Percentiles rank a stretch among this genome's conserved stretches.
Conservation (phyloP, 441 rosid genomes). For the Flueggea neowawraea region DNA sequence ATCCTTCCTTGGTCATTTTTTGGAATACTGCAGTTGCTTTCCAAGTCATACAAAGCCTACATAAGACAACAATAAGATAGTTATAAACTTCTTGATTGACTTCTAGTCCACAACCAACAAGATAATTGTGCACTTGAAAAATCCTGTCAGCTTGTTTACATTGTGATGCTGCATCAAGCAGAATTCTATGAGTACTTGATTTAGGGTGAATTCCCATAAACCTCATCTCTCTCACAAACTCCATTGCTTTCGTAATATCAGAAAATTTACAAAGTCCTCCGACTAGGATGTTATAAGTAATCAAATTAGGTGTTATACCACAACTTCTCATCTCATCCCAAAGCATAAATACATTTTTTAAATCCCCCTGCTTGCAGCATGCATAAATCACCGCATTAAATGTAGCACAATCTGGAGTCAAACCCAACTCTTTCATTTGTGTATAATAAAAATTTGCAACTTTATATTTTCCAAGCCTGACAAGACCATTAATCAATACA, state of each 20-base stretch:
- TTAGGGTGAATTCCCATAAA: slow-evolving; percentile 49
- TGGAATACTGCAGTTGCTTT: slow-evolving; percentile 59
- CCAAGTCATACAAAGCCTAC: slow-evolving; percentile 81
- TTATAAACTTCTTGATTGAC: slow-evolving; percentile 58
- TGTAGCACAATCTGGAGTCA: slow-evolving; percentile 63
- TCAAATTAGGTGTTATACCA: slow-evolving; percentile 54
- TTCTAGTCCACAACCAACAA: slow-evolving; percentile 52
- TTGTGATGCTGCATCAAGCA: slow-evolving; percentile 60
- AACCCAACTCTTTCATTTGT: slow-evolving; percentile 66
- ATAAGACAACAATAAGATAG: slow-evolving; percentile 57
- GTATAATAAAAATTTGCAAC: slow-evolving; percentile 42
- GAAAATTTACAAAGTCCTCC: slow-evolving; percentile 52
- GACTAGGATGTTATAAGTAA: slow-evolving; percentile 63
- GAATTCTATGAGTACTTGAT: slow-evolving; percentile 37
- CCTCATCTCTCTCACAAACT: slow-evolving; percentile 52
- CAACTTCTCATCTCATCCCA: slow-evolving; percentile 72
- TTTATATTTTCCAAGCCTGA: slow-evolving; percentile 55
- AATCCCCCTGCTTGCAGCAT: slow-evolving; percentile 51
- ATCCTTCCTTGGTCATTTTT: slow-evolving; percentile 56
- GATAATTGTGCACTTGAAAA: slow-evolving; percentile 58
- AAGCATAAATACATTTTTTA: slow-evolving; percentile 50
- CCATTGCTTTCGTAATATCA: slow-evolving; percentile 48
- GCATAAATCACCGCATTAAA: slow-evolving; percentile 79
- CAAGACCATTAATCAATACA: slow-evolving; percentile 72
- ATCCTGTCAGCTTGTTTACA: slow-evolving; percentile 51